phyloP scores from a whole-genome alignment of 106 monocot species.

The Acanthochlamys bracteata region DNA sequence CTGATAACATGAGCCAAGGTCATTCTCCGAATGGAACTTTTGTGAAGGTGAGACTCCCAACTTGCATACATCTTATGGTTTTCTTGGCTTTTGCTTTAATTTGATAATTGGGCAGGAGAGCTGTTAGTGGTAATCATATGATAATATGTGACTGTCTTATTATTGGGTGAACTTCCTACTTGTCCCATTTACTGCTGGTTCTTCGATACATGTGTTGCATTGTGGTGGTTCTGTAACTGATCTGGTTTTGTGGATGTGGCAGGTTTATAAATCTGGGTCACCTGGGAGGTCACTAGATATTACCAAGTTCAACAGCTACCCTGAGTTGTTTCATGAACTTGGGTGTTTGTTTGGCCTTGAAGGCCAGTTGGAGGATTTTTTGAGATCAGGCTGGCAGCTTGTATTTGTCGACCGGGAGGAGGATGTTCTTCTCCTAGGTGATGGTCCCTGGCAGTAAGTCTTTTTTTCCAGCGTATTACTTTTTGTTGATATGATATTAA shows the following conservation, averaged over 20 bases:
- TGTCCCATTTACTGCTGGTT: too few relatives aligned
- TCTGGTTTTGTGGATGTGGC: neutral
- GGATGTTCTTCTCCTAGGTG: slow-evolving; percentile 74
- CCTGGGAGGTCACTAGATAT: slow-evolving; percentile 80
- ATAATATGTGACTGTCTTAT: too few relatives aligned
- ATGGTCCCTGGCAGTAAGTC: slow-evolving; percentile 81
- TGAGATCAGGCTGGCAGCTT: slow-evolving; percentile 99
- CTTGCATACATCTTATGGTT: neutral
- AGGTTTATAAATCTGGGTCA: slow-evolving; percentile 71
- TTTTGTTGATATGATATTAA: neutral
- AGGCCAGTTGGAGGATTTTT: slow-evolving; percentile 63
- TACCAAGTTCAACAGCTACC: slow-evolving; percentile 71
- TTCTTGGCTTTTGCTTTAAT: neutral
- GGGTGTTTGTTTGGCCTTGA: slow-evolving; percentile 70
- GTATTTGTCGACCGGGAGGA: slow-evolving; percentile 93
- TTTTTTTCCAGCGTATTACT: neutral
- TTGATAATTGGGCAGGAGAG: neutral
- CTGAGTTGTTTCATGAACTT: slow-evolving; percentile 67
- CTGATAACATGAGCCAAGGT: slow-evolving; percentile 30
- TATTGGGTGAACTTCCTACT: too few relatives aligned
- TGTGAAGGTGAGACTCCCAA: slow-evolving; percentile 41
- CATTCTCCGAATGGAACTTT: slow-evolving; percentile 47
- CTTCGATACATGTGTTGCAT: too few relatives aligned
- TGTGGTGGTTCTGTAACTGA: neutral
- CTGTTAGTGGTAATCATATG: too few relatives aligned